Evolutionary conservation across 169 alveolate genomes (phyloP), one percentile per base, ranked within the genome.

Genomic region (Plasmodium vivax): DNA sequence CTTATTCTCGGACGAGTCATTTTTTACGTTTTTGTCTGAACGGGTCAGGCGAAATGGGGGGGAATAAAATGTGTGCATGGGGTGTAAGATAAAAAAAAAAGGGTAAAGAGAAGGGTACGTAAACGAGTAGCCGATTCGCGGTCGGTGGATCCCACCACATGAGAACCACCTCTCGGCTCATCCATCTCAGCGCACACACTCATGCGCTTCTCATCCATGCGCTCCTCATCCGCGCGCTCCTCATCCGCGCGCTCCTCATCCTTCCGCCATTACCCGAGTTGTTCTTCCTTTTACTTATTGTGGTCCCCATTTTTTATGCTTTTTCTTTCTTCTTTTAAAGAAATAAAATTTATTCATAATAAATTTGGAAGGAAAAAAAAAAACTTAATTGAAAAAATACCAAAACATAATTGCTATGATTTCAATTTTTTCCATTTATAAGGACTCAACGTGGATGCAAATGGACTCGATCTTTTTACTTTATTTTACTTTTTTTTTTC

Each of bases 221-320:
- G 47, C 32, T 58, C n/a, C n/a, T n/a, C n/a, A 23, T 0, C 27
- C 4, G 3, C 14, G 27, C 14, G n/a, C 7, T 56, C 30, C 47
- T 79, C 34, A 45, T 56, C 72, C 3, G 3, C 12, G 23, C 12
- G n/a, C 6, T 56, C 30, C 47, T 79, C 34, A 47, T 34, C 8
- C 45, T 3, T n/a, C 10, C 16, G 14, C 8, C 34, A 36, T 73
- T 85, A 85, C 93, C 93, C 12, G 85, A 6, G 34, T 85, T 85
- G 30, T 85, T 85, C 54, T 85, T 85, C 79, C 93, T 85, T 85
- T 85, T 85, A 75, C 93, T 85, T 43, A 85, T 14, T 1, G 93
- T 30, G 23, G 84, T 34, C 93, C 93, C 93, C 93, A 85, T 85
- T 56, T 72, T 85, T 73, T 85, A 73, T 71, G 75, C 62, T 85